Base-by-base conservation (phyloP, 345 rosid species). In the Eucalyptus erythrocorys region DNA sequence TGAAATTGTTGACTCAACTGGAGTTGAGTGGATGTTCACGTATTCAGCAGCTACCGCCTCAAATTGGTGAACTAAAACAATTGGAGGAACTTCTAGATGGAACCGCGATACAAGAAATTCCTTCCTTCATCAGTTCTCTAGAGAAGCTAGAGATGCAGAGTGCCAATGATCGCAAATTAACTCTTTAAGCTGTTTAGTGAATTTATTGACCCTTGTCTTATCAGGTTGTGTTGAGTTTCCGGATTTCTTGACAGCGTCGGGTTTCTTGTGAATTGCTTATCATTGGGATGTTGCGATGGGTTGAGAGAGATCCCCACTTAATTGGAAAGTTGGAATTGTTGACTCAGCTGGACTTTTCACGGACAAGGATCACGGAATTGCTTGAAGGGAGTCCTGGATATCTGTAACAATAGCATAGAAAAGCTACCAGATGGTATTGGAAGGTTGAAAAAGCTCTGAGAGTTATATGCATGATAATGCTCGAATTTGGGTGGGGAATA, bases 211-310 rank as follows among this genome's bases (percentile, higher is more conserved):
- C 27, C 13, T 55, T 55, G 0, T 55, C 13, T 55, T 22, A 55
- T 55, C 13, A 4, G 1, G 61, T 24, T 24, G 61, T 55, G 61
- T 55, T 55, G 27, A 55, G 61, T 55, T 22, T 24, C 6, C 6
- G 0, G 30, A 55, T 55, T 55, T 55, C 61, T 55, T 55, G 61
- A 55, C 13, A 55, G 3, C 32, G 27, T 59, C 0, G 7, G 32
- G 15, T 59, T 59, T 12, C 66, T 61, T 30, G 71, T 30, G 71
- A 13, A 30, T 13, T 30, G 71, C 0, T 61, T 61, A 6, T 61
- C 19, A 61, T 61, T 61, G 71, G 71, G 71, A 61, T 13, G 17
- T 0, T 61, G 19, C 0, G 17, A 61, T 13, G 15, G n/a, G n/a
- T 30, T 61, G 71, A 61, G 71, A 30, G 71, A 61, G 71, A 61